A percentile compares a stretch with the other conserved stretches of the same genome.
phyloP scores from a whole-genome alignment of 768 basidiomycete species.

The Amanita rubescens region DNA sequence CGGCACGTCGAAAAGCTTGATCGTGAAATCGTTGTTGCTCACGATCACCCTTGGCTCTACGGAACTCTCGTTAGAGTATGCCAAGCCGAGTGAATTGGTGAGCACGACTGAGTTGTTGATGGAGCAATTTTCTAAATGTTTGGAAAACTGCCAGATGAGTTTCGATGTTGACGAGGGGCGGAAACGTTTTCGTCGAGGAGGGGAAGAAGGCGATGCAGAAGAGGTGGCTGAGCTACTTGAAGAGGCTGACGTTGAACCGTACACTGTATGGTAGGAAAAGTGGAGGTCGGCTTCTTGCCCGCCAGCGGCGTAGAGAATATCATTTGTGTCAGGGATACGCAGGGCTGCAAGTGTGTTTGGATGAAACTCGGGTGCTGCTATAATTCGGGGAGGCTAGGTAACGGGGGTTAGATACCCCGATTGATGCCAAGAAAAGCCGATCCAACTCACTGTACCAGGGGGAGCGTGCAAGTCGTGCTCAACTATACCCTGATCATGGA shows the following conservation, averaged over 20 bases:
- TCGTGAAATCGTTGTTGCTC: slow-evolving; percentile 79
- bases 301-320: slow-evolving; percentile 66
- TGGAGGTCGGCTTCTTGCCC: slow-evolving; percentile 70
- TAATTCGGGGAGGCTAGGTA: slow-evolving; percentile 33
- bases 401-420: slow-evolving; percentile 4
- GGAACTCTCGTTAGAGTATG: slow-evolving; percentile 53
- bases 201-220: slow-evolving; percentile 20
- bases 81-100: slow-evolving; percentile 51
- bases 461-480: slow-evolving; percentile 44
- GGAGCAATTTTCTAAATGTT: slow-evolving; percentile 43
- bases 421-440: too few relatives aligned
- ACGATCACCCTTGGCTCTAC: slow-evolving; percentile 73
- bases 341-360: slow-evolving; percentile 62
- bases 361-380: slow-evolving; percentile 48
- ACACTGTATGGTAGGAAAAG: slow-evolving; percentile 37
- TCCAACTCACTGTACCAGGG: slow-evolving; percentile 15
- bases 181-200: slow-evolving; percentile 18
- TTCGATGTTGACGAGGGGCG: slow-evolving; percentile 8
- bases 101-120: slow-evolving; percentile 78
- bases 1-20: slow-evolving; percentile 76
- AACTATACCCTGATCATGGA: slow-evolving; percentile 41
- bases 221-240: not conserved
- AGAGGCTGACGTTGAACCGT: slow-evolving; percentile 11
- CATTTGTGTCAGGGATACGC: slow-evolving; percentile 39
- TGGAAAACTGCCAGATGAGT: slow-evolving; percentile 48